Base-by-base conservation (phyloP, 1,284 basidiomycete genomes). In the Exsudoporus floridanus region DNA sequence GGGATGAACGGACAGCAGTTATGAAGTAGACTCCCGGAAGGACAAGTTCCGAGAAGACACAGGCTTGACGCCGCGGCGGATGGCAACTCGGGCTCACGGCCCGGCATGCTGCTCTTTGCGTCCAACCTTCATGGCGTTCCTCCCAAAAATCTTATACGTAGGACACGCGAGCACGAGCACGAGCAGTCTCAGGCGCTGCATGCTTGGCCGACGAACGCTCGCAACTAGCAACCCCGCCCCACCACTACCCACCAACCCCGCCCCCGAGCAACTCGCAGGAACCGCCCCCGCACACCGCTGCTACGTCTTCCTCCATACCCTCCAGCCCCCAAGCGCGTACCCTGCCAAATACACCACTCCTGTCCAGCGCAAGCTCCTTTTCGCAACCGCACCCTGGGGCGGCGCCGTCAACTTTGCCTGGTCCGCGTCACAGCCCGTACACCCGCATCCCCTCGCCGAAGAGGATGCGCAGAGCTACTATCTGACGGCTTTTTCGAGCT, bases 351-450 rank as follows among this genome's bases (percentile, higher is more conserved):
- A 78, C 19, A 70, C 73, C 10, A 82, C 83, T 0, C 70, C 76
- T 5, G 52, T 86, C 1, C 78, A 81, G 46, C 74, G 78, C n/a
- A 76, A 73, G 9, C 69, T 88, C 19, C 76, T 77, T 50, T 66
- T 78, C 7, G 70, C 71, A 21, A 71, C 72, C 5, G 60, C 67
- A 21, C 66, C 70, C 57, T 80, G 74, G 73, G 79, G 79, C 16
- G 82, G 77, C 3, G 52, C 77, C n/a, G 79, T 84, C 53, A 87
- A 87, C 65, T 82, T 84, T 61, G 73, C 77, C 9, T 86, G 80
- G 79, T 69, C 73, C 31, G 67, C 72, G 5, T 65, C 63, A 5
- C 62, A 70, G 30, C 27, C 58, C 41, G 46, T 58, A 47, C 31
- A 55, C 43, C 25, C 53, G 7, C 27, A 13, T 7, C 6, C 38